A percentile compares a stretch with the other conserved stretches of the same genome.
These are phyloP conservation scores for Malassezia japonica DNA, from an alignment of 1,284 basidiomycete species.

Conservation along the genomic window DNA sequence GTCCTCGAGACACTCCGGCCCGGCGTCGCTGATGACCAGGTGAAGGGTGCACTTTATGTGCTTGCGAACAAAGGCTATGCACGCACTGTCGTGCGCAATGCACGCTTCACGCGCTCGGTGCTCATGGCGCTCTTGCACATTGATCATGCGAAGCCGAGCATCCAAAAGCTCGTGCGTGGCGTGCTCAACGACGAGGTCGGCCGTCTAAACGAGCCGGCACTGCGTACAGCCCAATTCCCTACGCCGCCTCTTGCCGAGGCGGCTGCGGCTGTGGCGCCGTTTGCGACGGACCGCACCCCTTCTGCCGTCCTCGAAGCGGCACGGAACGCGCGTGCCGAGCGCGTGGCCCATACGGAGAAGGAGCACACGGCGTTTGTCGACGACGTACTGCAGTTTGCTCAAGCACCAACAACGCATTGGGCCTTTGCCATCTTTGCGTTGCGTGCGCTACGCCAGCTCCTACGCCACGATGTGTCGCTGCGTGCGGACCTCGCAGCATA, in stretches of 20 bases:
- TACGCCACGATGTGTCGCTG: slow-evolving; percentile 65
- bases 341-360: slow-evolving; percentile 47
- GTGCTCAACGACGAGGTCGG: slow-evolving; percentile 59
- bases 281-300: slow-evolving; percentile 4
- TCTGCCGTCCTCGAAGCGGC: slow-evolving; percentile 26
- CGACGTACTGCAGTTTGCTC: slow-evolving; percentile 62
- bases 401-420: slow-evolving; percentile 71
- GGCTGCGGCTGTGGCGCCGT: background rate
- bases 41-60: slow-evolving; percentile 88
- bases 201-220: slow-evolving; percentile 46
- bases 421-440: slow-evolving; percentile 72
- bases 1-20: slow-evolving; percentile 58
- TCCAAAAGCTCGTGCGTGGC: slow-evolving; percentile 72
- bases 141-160: slow-evolving; percentile 83
- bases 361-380: slow-evolving; percentile 53
- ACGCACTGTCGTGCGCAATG: slow-evolving; percentile 54
- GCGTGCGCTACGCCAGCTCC: slow-evolving; percentile 62
- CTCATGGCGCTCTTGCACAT: slow-evolving; percentile 66
- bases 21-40: slow-evolving; percentile 67
- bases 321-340: slow-evolving; percentile 36
- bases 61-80: slow-evolving; percentile 62
- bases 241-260: slow-evolving; percentile 21
- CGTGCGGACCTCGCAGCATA: slow-evolving; percentile 57
- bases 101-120: slow-evolving; percentile 59
- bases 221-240: slow-evolving; percentile 23